A percentile compares a stretch with the other conserved stretches of the same genome.
Evolutionary conservation across 495 filamentous ascomycete genomes (phyloP).

Genomic region (Penicillium verhagenii): DNA sequence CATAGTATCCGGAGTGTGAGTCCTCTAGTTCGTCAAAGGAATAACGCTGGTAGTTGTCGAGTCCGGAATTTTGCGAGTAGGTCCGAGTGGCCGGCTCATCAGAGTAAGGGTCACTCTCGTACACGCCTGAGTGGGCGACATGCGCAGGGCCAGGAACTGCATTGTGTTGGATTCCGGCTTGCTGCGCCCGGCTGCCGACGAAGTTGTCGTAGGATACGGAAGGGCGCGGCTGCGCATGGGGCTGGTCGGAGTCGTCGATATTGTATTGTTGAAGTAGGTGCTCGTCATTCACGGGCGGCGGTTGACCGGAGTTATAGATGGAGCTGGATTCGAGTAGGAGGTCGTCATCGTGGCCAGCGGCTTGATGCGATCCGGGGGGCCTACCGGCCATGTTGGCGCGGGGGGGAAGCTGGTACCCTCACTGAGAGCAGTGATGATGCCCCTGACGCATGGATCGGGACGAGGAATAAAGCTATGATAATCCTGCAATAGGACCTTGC

Average conservation of each 20-base stretch:
- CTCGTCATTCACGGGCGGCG: slow-evolving; percentile 73
- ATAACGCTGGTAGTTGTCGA: slow-evolving; percentile 87
- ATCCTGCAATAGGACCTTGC: slow-evolving; percentile 2
- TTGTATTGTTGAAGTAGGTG: slow-evolving; percentile 68
- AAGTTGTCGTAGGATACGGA: slow-evolving; percentile 96
- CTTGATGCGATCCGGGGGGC: slow-evolving; percentile 59
- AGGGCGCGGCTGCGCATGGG: slow-evolving; percentile 59
- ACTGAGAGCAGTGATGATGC: slow-evolving; percentile 28
- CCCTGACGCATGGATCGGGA: slow-evolving; percentile 49
- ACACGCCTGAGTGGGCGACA: slow-evolving; percentile 28
- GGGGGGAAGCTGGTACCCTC: slow-evolving; percentile 42
- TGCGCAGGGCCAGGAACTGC: slow-evolving; percentile 24
- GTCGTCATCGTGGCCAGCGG: slow-evolving; percentile 61
- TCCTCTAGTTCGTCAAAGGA: slow-evolving; percentile 83
- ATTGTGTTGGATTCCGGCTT: slow-evolving; percentile 34
- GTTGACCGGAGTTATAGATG: slow-evolving; percentile 68
- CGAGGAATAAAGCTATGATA: slow-evolving; percentile 4
- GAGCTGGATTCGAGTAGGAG: slow-evolving; percentile 69
- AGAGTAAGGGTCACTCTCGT: slow-evolving; percentile 49
- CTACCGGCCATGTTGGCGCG: slow-evolving; percentile 58
- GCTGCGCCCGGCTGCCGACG: slow-evolving; percentile 63
- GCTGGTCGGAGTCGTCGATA: slow-evolving; percentile 60
- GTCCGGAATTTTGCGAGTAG: slow-evolving; percentile 81
- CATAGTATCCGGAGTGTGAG: slow-evolving; percentile 65
- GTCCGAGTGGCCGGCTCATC: slow-evolving; percentile 41